Evolutionary conservation across 768 basidiomycete species (phyloP).

Genomic region (Boletellus emodensis): DNA sequence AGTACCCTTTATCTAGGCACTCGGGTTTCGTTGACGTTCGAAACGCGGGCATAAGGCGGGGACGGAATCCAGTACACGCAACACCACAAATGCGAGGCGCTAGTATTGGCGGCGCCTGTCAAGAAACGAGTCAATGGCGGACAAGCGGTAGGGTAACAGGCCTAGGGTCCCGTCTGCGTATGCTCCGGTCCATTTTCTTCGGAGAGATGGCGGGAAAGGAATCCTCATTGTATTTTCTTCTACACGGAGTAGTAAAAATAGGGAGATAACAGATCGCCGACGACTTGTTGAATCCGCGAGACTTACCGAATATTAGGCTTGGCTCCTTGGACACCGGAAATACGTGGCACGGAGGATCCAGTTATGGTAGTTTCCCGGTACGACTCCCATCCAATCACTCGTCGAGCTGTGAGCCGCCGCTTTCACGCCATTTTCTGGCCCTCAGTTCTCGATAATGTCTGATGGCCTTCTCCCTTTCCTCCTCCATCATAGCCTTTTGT

Average conservation of each 20-base stretch:
- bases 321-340: slow-evolving; percentile 3
- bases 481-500: slow-evolving; percentile 73
- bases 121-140: neutral
- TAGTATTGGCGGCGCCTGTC: slow-evolving; percentile 2
- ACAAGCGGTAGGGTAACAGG: neutral
- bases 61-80: slow-evolving; percentile 8
- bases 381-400: slow-evolving; percentile 4
- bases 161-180: neutral
- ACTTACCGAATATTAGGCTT: neutral
- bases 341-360: slow-evolving; percentile 3
- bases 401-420: slow-evolving; percentile 9
- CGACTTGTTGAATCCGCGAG: neutral
- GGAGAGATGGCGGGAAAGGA: neutral
- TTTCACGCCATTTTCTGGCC: slow-evolving; percentile 36
- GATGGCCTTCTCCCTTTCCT: slow-evolving; percentile 68
- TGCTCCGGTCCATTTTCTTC: neutral
- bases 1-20: slow-evolving; percentile 7
- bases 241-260: slow-evolving; percentile 4
- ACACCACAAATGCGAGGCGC: slow-evolving; percentile 3
- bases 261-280: slow-evolving; percentile 5
- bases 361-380: slow-evolving; percentile 9
- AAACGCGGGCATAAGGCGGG: slow-evolving; percentile 19
- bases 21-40: slow-evolving; percentile 11
- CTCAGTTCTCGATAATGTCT: slow-evolving; percentile 66
- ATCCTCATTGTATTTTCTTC: neutral